These are phyloP conservation scores for Leptographium radiaticola DNA, from an alignment of 2,329 filamentous ascomycete species.

Conservation along the genomic window DNA sequence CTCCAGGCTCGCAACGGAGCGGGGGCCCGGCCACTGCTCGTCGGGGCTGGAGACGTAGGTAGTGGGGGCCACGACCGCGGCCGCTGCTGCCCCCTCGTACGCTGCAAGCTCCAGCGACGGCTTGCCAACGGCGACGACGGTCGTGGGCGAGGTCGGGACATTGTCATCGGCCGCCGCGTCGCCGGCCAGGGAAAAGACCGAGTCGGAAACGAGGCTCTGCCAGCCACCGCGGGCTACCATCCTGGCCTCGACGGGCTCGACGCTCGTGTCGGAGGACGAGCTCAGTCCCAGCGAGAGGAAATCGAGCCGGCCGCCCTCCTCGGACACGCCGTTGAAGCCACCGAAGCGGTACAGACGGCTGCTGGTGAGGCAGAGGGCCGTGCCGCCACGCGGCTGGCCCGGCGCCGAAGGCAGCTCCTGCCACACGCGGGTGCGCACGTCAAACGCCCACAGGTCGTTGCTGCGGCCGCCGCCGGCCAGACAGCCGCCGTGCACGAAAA, in stretches of 20 bases:
- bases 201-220: slow-evolving; percentile 25
- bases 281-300: slow-evolving; percentile 46
- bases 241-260: slow-evolving; percentile 30
- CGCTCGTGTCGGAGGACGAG: slow-evolving; percentile 34
- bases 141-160: background rate
- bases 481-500: slow-evolving; percentile 69
- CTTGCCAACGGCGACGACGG: background rate
- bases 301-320: slow-evolving; percentile 62
- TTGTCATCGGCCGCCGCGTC: slow-evolving; percentile 11
- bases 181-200: slow-evolving; percentile 10
- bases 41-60: slow-evolving; percentile 6
- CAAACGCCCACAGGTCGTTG: slow-evolving; percentile 68
- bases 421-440: slow-evolving; percentile 52
- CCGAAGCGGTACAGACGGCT: slow-evolving; percentile 65
- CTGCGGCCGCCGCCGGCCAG: slow-evolving; percentile 48
- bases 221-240: slow-evolving; percentile 38
- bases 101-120: slow-evolving; percentile 9
- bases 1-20: slow-evolving; percentile 41
- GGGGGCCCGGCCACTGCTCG: slow-evolving; percentile 32
- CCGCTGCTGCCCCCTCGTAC: slow-evolving; percentile 15
- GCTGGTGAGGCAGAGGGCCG: slow-evolving; percentile 50
- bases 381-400: slow-evolving; percentile 50
- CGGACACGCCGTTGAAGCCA: slow-evolving; percentile 58
- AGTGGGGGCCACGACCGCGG: slow-evolving; percentile 2
- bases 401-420: slow-evolving; percentile 54